phyloP scores from a whole-genome alignment of 169 alveolate genomes.

The Eimeria falciformis region DNA sequence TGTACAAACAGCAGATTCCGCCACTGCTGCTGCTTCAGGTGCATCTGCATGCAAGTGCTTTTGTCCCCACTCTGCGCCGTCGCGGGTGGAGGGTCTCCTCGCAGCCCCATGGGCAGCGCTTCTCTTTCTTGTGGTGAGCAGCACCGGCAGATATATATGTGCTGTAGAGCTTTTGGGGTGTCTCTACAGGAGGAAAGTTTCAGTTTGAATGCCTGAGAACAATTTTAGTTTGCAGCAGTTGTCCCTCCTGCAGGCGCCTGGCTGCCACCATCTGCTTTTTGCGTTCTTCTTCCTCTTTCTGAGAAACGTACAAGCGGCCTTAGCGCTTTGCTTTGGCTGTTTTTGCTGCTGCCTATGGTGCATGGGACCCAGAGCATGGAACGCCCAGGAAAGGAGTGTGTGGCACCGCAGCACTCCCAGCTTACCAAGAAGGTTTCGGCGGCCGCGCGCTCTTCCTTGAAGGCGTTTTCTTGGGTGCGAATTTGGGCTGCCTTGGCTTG shows the following conservation, averaged over 20 bases:
- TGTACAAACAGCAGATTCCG: no score
- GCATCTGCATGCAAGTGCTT: no score
- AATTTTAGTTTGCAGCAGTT: not conserved
- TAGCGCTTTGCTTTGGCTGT: not conserved
- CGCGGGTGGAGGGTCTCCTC: no score
- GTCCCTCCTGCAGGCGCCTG: conserved; percentile 4
- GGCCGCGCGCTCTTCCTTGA: not conserved
- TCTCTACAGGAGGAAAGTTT: no score
- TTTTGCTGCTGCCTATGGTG: not conserved
- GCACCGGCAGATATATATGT: no score
- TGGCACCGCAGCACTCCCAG: not conserved
- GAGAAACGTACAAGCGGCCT: not conserved
- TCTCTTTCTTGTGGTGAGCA: no score
- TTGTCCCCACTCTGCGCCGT: no score
- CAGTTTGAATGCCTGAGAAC: not conserved
- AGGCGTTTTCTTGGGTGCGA: not conserved
- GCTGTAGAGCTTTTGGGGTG: no score
- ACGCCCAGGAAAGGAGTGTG: no score
- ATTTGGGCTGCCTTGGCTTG: not conserved
- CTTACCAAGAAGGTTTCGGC: not conserved
- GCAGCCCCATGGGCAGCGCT: no score
- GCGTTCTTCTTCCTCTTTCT: conserved; percentile 19
- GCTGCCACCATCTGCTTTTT: conserved; percentile 24
- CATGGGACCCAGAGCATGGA: no score
- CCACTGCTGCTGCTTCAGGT: no score